Conservation (phyloP, 805 yeast species). For the Lipomyces mesembrius region DNA sequence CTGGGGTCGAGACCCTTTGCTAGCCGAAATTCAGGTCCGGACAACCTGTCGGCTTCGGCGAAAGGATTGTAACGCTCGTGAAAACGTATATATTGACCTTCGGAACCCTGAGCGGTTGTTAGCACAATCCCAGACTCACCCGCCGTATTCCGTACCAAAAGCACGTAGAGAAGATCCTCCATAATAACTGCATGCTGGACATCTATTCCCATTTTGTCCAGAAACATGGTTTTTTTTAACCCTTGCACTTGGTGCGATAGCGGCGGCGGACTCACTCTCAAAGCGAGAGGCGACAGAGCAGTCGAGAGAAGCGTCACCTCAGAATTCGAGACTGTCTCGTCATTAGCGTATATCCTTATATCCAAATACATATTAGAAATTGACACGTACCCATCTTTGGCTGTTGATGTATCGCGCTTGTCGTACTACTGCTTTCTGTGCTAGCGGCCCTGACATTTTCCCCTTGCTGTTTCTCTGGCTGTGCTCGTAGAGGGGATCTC, state of each 20-base stretch:
- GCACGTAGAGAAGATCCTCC: conserved; percentile 68
- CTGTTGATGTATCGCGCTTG: neutral
- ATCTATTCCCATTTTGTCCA: conserved; percentile 47
- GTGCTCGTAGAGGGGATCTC: conserved; percentile 18
- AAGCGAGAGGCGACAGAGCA: conserved; percentile 27
- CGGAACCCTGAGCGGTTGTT: conserved; percentile 55
- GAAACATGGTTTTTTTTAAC: conserved; percentile 16
- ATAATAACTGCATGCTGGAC: conserved; percentile 76
- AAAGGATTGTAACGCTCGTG: conserved; percentile 62
- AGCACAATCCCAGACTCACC: too few relatives aligned
- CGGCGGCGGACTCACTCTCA: conserved; percentile 21
- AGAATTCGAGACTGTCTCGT: conserved; percentile 16
- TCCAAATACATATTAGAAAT: neutral
- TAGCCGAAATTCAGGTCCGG: conserved; percentile 77
- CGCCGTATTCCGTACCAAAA: conserved; percentile 49
- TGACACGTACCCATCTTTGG: neutral
- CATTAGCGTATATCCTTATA: neutral
- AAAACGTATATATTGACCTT: conserved; percentile 77
- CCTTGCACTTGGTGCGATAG: conserved; percentile 23
- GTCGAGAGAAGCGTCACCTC: conserved; percentile 23
- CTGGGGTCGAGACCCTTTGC: conserved; percentile 75
- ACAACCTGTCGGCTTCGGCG: conserved; percentile 50
- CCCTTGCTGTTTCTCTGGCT: conserved; percentile 5
- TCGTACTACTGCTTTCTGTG: neutral
- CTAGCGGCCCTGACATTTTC: neutral